phyloP scores from a whole-genome alignment of 2,329 filamentous ascomycete species.

The Curvularia spicifera region DNA sequence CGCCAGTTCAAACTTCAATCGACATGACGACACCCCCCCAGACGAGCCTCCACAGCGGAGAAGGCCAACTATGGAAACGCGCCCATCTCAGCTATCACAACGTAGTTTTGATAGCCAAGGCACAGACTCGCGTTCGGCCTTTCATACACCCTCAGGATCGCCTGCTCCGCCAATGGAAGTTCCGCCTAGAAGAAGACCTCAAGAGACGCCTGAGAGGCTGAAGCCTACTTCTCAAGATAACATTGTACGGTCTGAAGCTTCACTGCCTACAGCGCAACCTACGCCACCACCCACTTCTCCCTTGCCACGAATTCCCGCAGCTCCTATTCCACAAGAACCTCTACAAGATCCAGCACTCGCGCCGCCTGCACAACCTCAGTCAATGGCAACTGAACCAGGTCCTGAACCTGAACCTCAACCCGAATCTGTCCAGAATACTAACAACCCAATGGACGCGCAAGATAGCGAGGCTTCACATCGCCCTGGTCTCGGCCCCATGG shows the following conservation, averaged over 20 bases:
- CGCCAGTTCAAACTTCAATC: slow-evolving; percentile 38
- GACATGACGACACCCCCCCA: slow-evolving; percentile 36
- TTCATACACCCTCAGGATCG: slow-evolving; percentile 34
- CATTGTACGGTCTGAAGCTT: slow-evolving; percentile 13
- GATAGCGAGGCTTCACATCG: slow-evolving; percentile 64
- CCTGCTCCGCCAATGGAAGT: slow-evolving; percentile 35
- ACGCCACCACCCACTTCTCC: slow-evolving; percentile 35
- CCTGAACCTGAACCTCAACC: slow-evolving; percentile 5
- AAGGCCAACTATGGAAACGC: slow-evolving; percentile 69
- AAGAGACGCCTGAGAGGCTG: slow-evolving; percentile 40
- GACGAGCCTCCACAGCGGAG: slow-evolving; percentile 64
- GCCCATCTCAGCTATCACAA: slow-evolving; percentile 37
- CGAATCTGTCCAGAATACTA: slow-evolving; percentile 46
- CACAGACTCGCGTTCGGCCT: slow-evolving; percentile 27
- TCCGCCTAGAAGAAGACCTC: slow-evolving; percentile 33
- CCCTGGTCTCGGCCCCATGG: slow-evolving; percentile 89
- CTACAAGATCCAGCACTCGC: slow-evolving; percentile 34
- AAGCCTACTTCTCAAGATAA: slow-evolving; percentile 26
- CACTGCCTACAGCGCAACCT: slow-evolving; percentile 22
- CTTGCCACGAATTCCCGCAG: slow-evolving; percentile 35
- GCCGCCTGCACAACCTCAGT: slow-evolving; percentile 13
- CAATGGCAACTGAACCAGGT: slow-evolving; percentile 14
- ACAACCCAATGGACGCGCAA: slow-evolving; percentile 54
- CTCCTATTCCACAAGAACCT: slow-evolving; percentile 18
- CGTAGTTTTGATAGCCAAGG: slow-evolving; percentile 35